These are phyloP conservation scores for Aegilops bicornis DNA, from an alignment of 176 grass and related monocot species.

Conservation along the genomic window DNA sequence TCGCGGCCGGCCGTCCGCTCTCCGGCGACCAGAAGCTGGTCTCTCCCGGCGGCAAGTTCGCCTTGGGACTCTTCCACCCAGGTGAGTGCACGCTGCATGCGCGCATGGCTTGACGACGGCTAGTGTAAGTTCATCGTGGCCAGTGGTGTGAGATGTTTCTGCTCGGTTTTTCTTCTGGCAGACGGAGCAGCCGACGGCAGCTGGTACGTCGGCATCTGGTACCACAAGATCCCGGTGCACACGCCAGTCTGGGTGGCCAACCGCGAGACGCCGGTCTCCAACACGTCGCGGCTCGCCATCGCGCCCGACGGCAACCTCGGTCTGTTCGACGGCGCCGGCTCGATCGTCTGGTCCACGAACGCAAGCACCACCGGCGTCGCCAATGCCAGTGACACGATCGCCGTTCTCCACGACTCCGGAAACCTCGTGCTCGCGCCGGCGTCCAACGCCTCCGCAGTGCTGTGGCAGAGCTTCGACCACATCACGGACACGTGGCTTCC, in stretches of 20 bases:
- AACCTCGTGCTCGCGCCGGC: constrained; percentile 33
- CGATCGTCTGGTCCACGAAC: constrained; percentile 34
- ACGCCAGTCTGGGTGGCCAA: constrained; percentile 55
- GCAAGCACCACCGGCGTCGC: neutral
- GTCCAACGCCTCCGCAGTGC: neutral
- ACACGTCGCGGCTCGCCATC: constrained; percentile 24
- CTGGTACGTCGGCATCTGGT: constrained; percentile 45
- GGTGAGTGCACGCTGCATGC: neutral
- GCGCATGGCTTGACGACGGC: too few relatives aligned
- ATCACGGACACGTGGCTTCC: constrained; percentile 51
- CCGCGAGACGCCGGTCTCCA: constrained; percentile 25
- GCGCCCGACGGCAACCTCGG: constrained; percentile 30
- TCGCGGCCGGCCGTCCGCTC: neutral
- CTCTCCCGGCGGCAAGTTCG: constrained; percentile 35
- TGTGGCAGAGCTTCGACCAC: constrained; percentile 65
- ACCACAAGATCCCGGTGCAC: constrained; percentile 11
- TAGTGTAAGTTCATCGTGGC: neutral
- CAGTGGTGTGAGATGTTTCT: neutral
- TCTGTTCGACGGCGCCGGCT: constrained; percentile 5
- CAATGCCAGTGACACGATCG: neutral
- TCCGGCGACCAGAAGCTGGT: constrained; percentile 13
- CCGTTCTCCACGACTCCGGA: constrained; percentile 34
- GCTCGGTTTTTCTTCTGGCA: neutral
- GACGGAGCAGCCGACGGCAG: neutral
- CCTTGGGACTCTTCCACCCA: constrained; percentile 35